Conservation (phyloP, 352 stramenopile species). For the Phytophthora constricta region DNA sequence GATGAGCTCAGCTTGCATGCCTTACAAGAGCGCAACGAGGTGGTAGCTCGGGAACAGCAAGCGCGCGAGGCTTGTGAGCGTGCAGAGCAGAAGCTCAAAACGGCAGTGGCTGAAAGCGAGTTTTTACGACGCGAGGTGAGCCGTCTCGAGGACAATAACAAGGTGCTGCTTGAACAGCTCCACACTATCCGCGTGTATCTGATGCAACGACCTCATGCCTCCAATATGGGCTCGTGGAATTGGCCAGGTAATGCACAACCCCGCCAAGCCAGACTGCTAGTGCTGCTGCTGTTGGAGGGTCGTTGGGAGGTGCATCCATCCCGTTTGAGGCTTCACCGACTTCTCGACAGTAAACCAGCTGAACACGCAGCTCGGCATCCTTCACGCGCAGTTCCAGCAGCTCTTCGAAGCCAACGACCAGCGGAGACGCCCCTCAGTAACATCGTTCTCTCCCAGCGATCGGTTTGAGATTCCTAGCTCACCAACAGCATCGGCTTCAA, state of each 20-base stretch:
- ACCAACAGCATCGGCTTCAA: slow-evolving; percentile 13
- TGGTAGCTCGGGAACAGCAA: slow-evolving; percentile 34
- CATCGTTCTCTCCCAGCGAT: slow-evolving; percentile 40
- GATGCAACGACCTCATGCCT: slow-evolving; percentile 51
- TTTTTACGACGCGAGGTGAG: slow-evolving; percentile 58
- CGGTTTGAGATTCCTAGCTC: slow-evolving; percentile 49
- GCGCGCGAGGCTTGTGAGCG: slow-evolving; percentile 38
- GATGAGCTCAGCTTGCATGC: slow-evolving; percentile 41
- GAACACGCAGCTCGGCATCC: slow-evolving; percentile 54
- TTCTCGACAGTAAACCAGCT: slow-evolving; percentile 50
- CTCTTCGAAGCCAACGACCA: slow-evolving; percentile 55
- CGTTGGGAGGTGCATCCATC: background rate
- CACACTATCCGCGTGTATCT: slow-evolving; percentile 66
- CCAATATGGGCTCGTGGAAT: slow-evolving; percentile 17
- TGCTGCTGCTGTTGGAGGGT: background rate
- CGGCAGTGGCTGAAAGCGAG: slow-evolving; percentile 44
- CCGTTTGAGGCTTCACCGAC: slow-evolving; percentile 35
- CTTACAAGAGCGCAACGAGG: slow-evolving; percentile 43
- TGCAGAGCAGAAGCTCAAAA: slow-evolving; percentile 54
- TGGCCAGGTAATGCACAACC: slow-evolving; percentile 12
- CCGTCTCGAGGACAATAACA: slow-evolving; percentile 67
- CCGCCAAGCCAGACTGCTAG: background rate
- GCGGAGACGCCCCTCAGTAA: slow-evolving; percentile 6
- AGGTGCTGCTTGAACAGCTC: slow-evolving; percentile 61
- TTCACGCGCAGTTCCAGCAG: slow-evolving; percentile 67